Conservation (phyloP, 352 stramenopile species). For the Globisporangium viniferum region DNA sequence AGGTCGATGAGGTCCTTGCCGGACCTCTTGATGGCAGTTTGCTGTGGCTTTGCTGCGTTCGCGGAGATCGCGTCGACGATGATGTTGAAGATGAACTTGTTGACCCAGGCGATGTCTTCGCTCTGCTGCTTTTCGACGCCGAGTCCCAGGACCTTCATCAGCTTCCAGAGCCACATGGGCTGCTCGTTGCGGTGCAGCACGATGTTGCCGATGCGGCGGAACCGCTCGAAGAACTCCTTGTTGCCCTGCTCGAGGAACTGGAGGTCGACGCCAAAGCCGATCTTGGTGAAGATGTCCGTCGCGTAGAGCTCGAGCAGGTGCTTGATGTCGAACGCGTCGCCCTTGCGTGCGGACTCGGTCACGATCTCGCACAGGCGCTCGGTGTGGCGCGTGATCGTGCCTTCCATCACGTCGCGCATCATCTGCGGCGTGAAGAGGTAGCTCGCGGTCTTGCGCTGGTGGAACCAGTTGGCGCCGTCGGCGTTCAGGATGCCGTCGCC, state of each 20-base stretch:
- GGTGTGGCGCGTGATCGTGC: background rate
- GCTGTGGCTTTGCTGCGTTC: background rate
- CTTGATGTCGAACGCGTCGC: background rate
- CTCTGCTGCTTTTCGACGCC: background rate
- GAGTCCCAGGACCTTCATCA: background rate
- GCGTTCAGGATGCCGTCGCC: background rate
- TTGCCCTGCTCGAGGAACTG: background rate
- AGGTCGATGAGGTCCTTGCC: background rate
- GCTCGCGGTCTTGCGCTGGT: background rate
- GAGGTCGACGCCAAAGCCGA: background rate
- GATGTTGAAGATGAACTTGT: background rate
- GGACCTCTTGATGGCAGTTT: background rate
- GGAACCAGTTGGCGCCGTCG: background rate
- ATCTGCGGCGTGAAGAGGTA: background rate
- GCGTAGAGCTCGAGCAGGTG: background rate
- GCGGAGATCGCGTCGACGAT: background rate
- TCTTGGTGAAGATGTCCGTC: background rate
- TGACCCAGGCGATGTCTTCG: background rate
- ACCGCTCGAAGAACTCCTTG: background rate
- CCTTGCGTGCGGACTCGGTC: background rate
- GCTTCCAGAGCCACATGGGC: background rate
- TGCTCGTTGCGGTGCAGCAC: background rate
- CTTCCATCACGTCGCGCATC: background rate
- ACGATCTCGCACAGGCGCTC: background rate
- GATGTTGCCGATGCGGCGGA: background rate